Conservation (phyloP, 176 grass and related monocot genomes). For the Urochloa ruziziensis region DNA sequence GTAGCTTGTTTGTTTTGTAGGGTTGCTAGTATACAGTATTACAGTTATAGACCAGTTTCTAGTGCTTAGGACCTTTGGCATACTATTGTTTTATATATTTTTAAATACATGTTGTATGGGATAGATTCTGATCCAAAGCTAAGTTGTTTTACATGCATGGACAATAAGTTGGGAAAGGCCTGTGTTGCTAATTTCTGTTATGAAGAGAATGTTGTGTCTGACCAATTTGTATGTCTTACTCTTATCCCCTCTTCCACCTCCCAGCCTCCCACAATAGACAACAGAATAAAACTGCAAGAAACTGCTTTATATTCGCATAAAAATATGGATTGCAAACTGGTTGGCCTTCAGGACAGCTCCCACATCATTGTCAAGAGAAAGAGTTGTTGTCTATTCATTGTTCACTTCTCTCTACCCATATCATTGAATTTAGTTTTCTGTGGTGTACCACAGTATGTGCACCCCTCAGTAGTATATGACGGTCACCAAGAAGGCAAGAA, state of each 20-base stretch:
- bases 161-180: neutral
- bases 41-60: conserved; percentile 6
- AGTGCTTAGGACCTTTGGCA: conserved; percentile 1
- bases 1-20: conserved; percentile 22
- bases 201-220: neutral
- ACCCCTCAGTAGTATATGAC: neutral
- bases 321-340: neutral
- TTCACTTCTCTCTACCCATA: neutral
- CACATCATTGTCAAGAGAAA: neutral
- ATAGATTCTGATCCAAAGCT: neutral
- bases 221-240: neutral
- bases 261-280: too few relatives aligned
- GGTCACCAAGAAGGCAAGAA: neutral
- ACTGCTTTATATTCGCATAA: neutral
- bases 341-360: neutral
- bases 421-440: neutral
- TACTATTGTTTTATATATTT: neutral
- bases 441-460: neutral
- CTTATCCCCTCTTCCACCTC: neutral
- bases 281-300: neutral
- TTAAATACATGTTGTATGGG: neutral
- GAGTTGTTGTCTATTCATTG: neutral
- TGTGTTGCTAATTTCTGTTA: neutral
- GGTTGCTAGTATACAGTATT: neutral
- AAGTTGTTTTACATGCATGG: neutral